phyloP scores from a whole-genome alignment of 108 stramenopile genomes.

The Cyclotella choctawhatcheeana region DNA sequence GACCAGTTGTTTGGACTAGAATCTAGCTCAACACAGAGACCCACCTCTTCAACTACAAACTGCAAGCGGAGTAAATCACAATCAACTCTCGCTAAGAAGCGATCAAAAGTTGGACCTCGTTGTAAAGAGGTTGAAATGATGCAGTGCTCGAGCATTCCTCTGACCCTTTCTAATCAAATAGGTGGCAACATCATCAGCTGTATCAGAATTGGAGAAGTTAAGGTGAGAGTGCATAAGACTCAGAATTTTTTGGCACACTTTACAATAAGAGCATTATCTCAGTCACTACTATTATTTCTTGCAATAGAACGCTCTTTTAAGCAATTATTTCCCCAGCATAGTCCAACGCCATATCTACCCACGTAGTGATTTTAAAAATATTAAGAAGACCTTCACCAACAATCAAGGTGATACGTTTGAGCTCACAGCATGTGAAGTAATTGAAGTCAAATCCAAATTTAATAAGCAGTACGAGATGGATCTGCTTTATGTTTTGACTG shows the following conservation, averaged over 20 bases:
- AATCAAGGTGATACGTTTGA: background rate
- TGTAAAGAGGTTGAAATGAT: background rate
- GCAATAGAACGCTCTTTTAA: background rate
- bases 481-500: conserved; percentile 19
- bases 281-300: background rate
- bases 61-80: background rate
- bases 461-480: too few relatives aligned
- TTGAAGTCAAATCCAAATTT: too few relatives aligned
- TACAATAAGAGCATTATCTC: background rate
- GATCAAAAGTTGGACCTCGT: background rate
- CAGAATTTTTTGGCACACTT: too few relatives aligned
- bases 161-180: background rate
- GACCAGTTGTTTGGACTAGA: background rate
- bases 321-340: background rate
- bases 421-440: conserved; percentile 1
- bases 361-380: background rate
- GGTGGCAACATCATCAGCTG: background rate
- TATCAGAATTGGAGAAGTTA: background rate
- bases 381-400: background rate
- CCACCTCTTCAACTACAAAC: background rate
- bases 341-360: background rate
- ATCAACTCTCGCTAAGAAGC: background rate
- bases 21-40: background rate
- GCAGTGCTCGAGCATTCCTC: background rate
- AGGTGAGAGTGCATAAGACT: background rate